Conservation (phyloP, 495 filamentous ascomycete species). For the Penicillium subrubescens region DNA sequence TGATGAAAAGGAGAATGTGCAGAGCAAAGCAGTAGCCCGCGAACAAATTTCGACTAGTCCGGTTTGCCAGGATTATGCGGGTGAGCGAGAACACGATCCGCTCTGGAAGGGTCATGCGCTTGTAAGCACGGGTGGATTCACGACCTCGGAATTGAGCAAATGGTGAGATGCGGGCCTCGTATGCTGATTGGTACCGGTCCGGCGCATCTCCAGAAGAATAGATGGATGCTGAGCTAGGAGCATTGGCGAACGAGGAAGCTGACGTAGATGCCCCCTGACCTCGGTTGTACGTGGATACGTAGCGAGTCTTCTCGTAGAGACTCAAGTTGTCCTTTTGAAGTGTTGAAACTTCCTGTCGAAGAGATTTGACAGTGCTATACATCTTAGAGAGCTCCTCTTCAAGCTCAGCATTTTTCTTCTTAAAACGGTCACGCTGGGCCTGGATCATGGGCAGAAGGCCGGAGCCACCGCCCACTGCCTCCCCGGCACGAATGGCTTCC, state of each 20-base stretch:
- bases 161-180: conserved; percentile 92
- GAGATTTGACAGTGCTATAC: conserved; percentile 78
- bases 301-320: conserved; percentile 97
- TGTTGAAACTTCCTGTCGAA: conserved; percentile 87
- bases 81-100: conserved; percentile 88
- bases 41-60: conserved; percentile 91
- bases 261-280: conserved; percentile 63
- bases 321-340: conserved; percentile 95
- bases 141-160: conserved; percentile 94
- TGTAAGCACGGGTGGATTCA: conserved; percentile 89
- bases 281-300: conserved; percentile 88
- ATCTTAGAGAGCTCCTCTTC: conserved; percentile 86
- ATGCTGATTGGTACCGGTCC: conserved; percentile 88
- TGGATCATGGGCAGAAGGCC: conserved; percentile 98
- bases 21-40: conserved; percentile 90
- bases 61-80: conserved; percentile 83
- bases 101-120: conserved; percentile 91
- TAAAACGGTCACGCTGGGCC: conserved; percentile 96
- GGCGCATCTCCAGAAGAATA: conserved; percentile 60
- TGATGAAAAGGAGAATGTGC: conserved; percentile 81
- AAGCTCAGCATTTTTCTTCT: conserved; percentile 89
- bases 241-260: conserved; percentile 69
- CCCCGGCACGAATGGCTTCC: conserved; percentile 63
- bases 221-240: conserved; percentile 75
- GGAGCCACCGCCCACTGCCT: conserved; percentile 77